Evolutionary conservation across 768 basidiomycete genomes (phyloP).

Genomic region (Fistulinella prunicolor): DNA sequence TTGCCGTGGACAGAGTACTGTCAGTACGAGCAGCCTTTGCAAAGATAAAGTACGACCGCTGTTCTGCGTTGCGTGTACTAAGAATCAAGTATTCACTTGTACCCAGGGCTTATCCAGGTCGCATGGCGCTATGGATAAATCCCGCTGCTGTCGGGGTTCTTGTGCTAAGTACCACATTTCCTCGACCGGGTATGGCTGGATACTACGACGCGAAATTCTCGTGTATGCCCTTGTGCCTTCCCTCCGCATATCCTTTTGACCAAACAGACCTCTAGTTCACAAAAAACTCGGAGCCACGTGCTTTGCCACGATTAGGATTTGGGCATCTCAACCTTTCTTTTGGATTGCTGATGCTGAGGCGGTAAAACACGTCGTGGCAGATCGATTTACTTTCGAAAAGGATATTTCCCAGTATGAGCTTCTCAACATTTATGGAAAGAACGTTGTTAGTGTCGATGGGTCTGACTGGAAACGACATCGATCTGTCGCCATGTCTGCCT

Average conservation of each 20-base stretch:
- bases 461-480: constrained; percentile 49
- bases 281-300: constrained; percentile 38
- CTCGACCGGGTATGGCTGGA: constrained; percentile 34
- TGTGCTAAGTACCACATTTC: constrained; percentile 32
- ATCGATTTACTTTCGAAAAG: constrained; percentile 39
- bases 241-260: not conserved
- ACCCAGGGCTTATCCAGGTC: constrained; percentile 22
- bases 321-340: constrained; percentile 29
- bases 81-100: too few species aligned
- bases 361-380: constrained; percentile 34
- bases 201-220: constrained; percentile 35
- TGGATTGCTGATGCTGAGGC: constrained; percentile 47
- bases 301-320: constrained; percentile 36
- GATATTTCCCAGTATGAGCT: constrained; percentile 39
- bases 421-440: constrained; percentile 44
- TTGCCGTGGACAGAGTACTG: constrained; percentile 3
- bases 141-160: constrained; percentile 33
- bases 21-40: constrained; percentile 12
- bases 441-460: constrained; percentile 42
- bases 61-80: not conserved
- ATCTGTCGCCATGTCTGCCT: constrained; percentile 44
- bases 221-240: constrained; percentile 28
- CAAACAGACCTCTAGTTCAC: constrained; percentile 34
- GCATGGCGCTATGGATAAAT: constrained; percentile 26
- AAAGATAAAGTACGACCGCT: constrained; percentile 15